Evolutionary conservation across 2,329 filamentous ascomycete species (phyloP).

Genomic region (Aspergillus versicolor): DNA sequence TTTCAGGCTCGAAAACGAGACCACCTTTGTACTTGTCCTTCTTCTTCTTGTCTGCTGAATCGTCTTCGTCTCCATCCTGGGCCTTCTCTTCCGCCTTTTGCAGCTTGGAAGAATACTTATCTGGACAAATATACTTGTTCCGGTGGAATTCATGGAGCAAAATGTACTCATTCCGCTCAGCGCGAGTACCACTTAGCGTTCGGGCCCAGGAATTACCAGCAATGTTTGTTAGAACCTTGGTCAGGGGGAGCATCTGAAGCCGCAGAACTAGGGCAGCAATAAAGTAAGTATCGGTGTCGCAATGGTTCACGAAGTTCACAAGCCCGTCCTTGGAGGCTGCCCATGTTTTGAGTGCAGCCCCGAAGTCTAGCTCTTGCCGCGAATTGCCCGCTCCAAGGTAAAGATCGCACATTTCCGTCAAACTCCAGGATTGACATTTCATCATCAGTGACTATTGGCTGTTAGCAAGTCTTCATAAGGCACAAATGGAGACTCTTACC

Average conservation of each 20-base stretch:
- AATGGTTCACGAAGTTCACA: conserved; percentile 90
- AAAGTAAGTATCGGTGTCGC: conserved; percentile 93
- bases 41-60: conserved; percentile 76
- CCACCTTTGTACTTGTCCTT: conserved; percentile 99
- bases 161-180: conserved; percentile 99
- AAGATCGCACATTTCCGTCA: conserved; percentile 95
- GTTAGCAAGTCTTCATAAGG: conserved; percentile 23
- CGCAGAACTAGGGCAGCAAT: conserved; percentile 86
- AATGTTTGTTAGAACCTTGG: conserved; percentile 92
- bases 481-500: conserved; percentile 27
- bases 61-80: conserved; percentile 64
- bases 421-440: conserved; percentile 96
- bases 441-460: conserved; percentile 72
- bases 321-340: conserved; percentile 78
- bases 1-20: conserved; percentile 96
- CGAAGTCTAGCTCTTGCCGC: conserved; percentile 84
- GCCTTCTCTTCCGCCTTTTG: conserved; percentile 70
- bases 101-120: conserved; percentile 83
- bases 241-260: conserved; percentile 88
- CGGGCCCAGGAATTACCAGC: conserved; percentile 98
- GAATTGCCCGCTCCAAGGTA: conserved; percentile 73
- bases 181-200: conserved; percentile 90
- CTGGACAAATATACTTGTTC: conserved; percentile 97
- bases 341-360: conserved; percentile 83
- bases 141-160: conserved; percentile 92